These are phyloP conservation scores for Microcos paniculata DNA, from an alignment of 345 rosid genomes.

Conservation along the genomic window DNA sequence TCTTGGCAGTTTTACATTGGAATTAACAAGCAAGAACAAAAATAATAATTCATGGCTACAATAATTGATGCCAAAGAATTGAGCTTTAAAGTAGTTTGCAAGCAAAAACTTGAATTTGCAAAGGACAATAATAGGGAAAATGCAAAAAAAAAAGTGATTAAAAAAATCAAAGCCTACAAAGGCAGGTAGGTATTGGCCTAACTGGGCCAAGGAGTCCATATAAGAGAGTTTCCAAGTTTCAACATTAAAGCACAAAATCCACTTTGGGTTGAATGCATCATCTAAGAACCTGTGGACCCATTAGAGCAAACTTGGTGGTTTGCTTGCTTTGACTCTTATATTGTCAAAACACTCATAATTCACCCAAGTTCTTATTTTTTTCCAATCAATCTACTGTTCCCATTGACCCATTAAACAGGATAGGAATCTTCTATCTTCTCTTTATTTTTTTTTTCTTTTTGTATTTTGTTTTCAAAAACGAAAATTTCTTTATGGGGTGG, in stretches of 20 bases:
- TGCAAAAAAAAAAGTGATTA: background rate
- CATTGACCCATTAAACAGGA: background rate
- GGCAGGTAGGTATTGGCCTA: background rate
- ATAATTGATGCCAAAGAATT: constrained; percentile 6
- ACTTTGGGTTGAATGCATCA: background rate
- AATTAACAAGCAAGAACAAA: background rate
- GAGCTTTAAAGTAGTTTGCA: constrained; percentile 5
- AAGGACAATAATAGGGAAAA: constrained; percentile 1
- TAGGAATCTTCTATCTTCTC: background rate
- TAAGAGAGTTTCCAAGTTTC: background rate
- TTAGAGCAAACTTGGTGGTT: constrained; percentile 4
- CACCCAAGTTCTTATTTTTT: background rate
- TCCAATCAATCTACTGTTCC: background rate
- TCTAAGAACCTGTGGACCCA: background rate
- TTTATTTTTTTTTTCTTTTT: background rate
- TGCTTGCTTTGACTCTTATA: background rate
- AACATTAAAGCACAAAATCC: constrained; percentile 5
- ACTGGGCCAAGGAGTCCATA: background rate
- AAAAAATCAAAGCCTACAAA: background rate
- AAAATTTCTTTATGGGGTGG: too few species aligned
- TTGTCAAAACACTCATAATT: background rate
- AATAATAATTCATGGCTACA: background rate
- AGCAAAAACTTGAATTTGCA: constrained; percentile 12
- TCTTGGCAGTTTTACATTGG: background rate
- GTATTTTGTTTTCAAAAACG: too few species aligned